phyloP scores from a whole-genome alignment of 169 alveolate species.

The Plasmodium gonderi region DNA sequence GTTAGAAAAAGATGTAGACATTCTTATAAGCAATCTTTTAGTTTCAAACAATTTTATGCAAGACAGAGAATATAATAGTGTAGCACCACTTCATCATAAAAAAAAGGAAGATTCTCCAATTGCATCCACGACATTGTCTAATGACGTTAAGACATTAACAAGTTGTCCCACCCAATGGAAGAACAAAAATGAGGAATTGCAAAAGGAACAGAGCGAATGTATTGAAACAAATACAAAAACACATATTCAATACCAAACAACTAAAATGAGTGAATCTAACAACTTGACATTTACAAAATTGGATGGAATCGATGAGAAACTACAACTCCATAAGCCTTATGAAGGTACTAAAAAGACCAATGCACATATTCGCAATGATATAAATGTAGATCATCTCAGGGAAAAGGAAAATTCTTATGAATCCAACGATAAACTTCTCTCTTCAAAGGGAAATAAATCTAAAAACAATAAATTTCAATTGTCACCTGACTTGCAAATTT shows the following conservation, averaged over 20 bases:
- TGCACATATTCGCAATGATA: too few species aligned
- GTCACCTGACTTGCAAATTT: constrained; percentile 31
- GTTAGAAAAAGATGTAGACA: constrained; percentile 37
- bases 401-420: not conserved
- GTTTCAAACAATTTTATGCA: not conserved
- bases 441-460: not conserved
- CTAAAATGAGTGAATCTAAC: not conserved
- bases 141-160: not conserved
- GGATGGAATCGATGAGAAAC: too few species aligned
- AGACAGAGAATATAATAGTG: constrained; percentile 4
- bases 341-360: too few species aligned
- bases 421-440: not conserved
- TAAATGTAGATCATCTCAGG: too few species aligned
- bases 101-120: not conserved
- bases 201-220: not conserved
- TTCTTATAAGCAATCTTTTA: not conserved
- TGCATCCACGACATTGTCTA: not conserved
- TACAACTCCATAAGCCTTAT: too few species aligned
- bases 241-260: not conserved
- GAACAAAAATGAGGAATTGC: not conserved
- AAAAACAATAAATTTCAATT: constrained; percentile 12
- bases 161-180: not conserved
- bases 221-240: not conserved
- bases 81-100: not conserved
- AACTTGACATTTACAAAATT: too few species aligned